Percentiles rank a stretch among this genome's conserved stretches.
Evolutionary conservation across 306 rosid genomes (phyloP).

Genomic region (Quercus berberidifolia): DNA sequence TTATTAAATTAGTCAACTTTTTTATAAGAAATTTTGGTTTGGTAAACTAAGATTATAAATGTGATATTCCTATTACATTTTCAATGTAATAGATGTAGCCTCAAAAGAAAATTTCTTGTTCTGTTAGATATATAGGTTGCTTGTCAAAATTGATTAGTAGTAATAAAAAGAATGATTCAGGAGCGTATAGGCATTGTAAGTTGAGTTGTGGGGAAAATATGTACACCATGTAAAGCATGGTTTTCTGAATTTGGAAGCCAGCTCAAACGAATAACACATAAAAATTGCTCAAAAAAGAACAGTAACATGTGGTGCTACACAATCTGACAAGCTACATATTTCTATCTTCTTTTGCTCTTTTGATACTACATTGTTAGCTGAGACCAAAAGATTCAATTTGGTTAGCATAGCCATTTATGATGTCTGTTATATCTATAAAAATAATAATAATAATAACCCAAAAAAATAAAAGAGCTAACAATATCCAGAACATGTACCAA

Average conservation of each 20-base stretch:
- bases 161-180: neutral
- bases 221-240: neutral
- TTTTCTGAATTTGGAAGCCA: neutral
- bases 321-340: no score
- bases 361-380: neutral
- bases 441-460: no score
- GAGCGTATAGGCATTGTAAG: neutral
- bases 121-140: neutral
- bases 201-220: neutral
- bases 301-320: no score
- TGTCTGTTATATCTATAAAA: neutral
- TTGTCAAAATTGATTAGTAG: neutral
- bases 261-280: neutral
- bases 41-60: no score
- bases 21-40: no score
- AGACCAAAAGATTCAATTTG: neutral
- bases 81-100: neutral
- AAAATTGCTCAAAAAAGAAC: no score
- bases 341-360: neutral
- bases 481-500: neutral
- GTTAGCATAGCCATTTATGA: neutral
- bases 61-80: neutral
- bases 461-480: neutral
- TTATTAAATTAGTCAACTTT: no score
- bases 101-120: neutral